Percentiles rank a stretch among this genome's conserved stretches.
Conservation (phyloP, 306 rosid genomes). For the Dryas drummondii region DNA sequence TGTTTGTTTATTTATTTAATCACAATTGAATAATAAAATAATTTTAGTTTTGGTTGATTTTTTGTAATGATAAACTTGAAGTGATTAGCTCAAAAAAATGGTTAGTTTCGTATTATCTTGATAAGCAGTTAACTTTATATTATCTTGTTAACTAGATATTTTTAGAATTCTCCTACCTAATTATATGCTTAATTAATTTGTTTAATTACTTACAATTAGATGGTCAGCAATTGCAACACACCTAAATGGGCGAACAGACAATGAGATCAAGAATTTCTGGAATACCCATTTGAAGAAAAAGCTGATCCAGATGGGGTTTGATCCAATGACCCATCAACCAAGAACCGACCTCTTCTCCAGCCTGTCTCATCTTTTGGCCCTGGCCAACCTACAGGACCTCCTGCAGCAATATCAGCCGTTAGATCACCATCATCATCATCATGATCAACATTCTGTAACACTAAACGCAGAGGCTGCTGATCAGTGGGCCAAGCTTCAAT, state of each 20-base stretch:
- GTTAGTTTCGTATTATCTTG: no score
- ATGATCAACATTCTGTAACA: constrained; percentile 39
- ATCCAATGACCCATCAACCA: constrained; percentile 91
- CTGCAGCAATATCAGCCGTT: constrained; percentile 39
- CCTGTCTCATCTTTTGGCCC: constrained; percentile 59
- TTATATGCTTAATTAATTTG: not conserved
- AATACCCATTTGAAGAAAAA: constrained; percentile 82
- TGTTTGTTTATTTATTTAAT: no score
- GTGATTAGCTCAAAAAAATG: no score
- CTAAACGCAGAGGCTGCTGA: constrained; percentile 55
- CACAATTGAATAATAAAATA: no score
- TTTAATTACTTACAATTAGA: constrained; percentile 22
- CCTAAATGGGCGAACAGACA: constrained; percentile 75
- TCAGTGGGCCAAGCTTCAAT: constrained; percentile 58
- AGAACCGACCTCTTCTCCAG: constrained; percentile 68
- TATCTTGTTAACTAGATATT: no score
- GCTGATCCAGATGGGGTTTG: constrained; percentile 87
- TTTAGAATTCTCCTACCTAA: no score
- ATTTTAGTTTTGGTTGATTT: no score
- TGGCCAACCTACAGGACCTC: constrained; percentile 59
- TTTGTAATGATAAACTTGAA: no score
- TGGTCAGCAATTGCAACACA: constrained; percentile 87
- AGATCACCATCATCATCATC: constrained; percentile 18
- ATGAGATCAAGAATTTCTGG: constrained; percentile 88
- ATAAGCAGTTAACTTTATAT: no score